Percentiles rank a stretch among this genome's conserved stretches.
Evolutionary conservation across 441 rosid genomes (phyloP).

Genomic region (Gossypium schwendimanii): DNA sequence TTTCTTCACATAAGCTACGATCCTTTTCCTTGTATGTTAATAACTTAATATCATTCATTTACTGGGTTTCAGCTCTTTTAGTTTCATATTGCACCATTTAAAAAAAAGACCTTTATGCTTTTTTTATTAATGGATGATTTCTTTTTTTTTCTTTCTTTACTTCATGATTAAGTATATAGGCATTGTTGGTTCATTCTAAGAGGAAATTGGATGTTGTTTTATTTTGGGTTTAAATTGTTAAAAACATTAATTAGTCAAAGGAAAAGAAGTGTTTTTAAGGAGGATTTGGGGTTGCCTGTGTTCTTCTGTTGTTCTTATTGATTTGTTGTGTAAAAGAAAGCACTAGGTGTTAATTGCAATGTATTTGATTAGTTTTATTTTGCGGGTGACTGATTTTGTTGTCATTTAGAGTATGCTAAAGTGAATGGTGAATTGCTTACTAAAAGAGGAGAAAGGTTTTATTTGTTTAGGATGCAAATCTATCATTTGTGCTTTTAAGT

Average conservation of each 20-base stretch:
- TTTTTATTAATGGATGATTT: background rate
- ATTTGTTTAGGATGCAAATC: constrained; percentile 5
- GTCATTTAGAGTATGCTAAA: background rate
- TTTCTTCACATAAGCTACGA: background rate
- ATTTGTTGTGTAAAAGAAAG: background rate
- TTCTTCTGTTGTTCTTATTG: background rate
- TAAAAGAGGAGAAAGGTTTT: background rate
- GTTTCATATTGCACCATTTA: background rate
- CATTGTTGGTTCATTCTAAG: constrained; percentile 6
- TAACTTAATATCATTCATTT: constrained; percentile 2
- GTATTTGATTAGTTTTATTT: background rate
- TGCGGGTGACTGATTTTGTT: background rate
- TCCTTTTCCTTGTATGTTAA: background rate
- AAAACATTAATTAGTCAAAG: background rate
- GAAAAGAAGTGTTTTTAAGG: background rate
- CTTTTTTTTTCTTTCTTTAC: background rate
- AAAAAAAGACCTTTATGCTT: background rate
- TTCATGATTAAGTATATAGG: constrained; percentile 10
- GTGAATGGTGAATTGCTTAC: background rate
- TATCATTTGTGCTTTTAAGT: constrained; percentile 20
- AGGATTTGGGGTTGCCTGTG: background rate
- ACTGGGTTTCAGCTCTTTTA: constrained; percentile 17
- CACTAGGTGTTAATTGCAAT: background rate
- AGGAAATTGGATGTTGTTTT: background rate
- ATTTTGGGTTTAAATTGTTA: background rate